A percentile compares a stretch with the other conserved stretches of the same genome.
These are phyloP conservation scores for Cyclotella baltica DNA, from an alignment of 108 stramenopile species.

Conservation along the genomic window DNA sequence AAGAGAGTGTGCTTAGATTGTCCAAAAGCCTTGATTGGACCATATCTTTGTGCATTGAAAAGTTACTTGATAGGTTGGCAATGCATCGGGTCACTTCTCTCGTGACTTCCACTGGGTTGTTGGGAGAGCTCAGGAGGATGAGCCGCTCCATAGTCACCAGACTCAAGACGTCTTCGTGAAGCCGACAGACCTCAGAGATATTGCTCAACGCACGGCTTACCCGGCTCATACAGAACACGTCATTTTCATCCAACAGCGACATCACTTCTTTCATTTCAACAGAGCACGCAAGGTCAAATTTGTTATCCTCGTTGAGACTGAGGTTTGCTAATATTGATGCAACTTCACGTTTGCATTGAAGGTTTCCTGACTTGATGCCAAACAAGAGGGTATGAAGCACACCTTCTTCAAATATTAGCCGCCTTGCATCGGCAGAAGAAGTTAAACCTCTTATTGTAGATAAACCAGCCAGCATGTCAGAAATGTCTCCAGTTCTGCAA, in stretches of 20 bases:
- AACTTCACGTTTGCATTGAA: conserved; percentile 68
- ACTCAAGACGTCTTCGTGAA: conserved; percentile 26
- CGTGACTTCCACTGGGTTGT: conserved; percentile 16
- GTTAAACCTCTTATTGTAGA: conserved; percentile 75
- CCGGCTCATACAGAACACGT: conserved; percentile 37
- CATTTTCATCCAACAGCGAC: conserved; percentile 20
- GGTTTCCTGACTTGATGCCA: conserved; percentile 48
- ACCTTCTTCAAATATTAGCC: conserved; percentile 70
- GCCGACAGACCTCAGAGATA: conserved; percentile 63
- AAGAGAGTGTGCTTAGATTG: conserved; percentile 30
- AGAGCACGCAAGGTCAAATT: conserved; percentile 70
- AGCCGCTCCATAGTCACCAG: conserved; percentile 26
- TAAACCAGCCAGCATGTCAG: conserved; percentile 73
- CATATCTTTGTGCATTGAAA: conserved; percentile 53
- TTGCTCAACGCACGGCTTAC: conserved; percentile 76
- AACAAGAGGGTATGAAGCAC: conserved; percentile 64
- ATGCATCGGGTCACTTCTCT: conserved; percentile 59
- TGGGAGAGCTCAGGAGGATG: conserved; percentile 20
- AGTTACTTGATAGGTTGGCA: conserved; percentile 70
- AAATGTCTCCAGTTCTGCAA: conserved; percentile 64
- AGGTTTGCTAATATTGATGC: conserved; percentile 66
- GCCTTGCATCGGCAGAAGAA: conserved; percentile 55
- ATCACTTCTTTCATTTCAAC: conserved; percentile 38
- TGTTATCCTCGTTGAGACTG: conserved; percentile 84
- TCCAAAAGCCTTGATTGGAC: conserved; percentile 52